phyloP scores from a whole-genome alignment of 179 eudicot species.

The Beta macrorhiza region DNA sequence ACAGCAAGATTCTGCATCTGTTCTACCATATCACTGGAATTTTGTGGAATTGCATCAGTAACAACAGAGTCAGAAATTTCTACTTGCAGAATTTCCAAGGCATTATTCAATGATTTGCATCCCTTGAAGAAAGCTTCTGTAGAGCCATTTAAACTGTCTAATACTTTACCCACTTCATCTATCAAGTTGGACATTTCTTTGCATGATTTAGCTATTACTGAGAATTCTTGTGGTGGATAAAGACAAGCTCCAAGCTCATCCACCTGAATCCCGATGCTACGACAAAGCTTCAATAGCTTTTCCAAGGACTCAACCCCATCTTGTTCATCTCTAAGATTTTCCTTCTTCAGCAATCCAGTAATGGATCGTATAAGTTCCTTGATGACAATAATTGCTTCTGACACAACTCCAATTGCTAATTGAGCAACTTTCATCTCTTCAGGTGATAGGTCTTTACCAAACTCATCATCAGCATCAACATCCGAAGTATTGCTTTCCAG shows the following conservation, averaged over 20 bases:
- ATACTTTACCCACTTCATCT: conserved; percentile 49
- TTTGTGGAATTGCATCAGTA: conserved; percentile 28
- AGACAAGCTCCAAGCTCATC: conserved; percentile 93
- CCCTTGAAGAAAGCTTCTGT: conserved; percentile 48
- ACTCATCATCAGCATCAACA: conserved; percentile 41
- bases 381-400: conserved; percentile 45
- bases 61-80: conserved; percentile 27
- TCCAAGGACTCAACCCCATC: conserved; percentile 51
- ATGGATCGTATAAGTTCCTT: conserved; percentile 79
- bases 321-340: conserved; percentile 27
- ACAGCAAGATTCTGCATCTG: conserved; percentile 55
- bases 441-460: conserved; percentile 70
- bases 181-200: conserved; percentile 38
- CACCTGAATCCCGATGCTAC: conserved; percentile 55
- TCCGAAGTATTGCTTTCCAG: conserved; percentile 22
- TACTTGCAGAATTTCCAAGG: conserved; percentile 39
- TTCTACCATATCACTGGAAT: conserved; percentile 35
- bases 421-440: conserved; percentile 80
- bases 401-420: conserved; percentile 48
- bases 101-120: conserved; percentile 38
- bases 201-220: conserved; percentile 48
- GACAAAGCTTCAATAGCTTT: conserved; percentile 59
- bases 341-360: conserved; percentile 53
- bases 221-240: conserved; percentile 84
- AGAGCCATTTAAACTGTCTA: conserved; percentile 43